Evolutionary conservation across 2,329 filamentous ascomycete species (phyloP).

Genomic region (Parastagonospora avenae): DNA sequence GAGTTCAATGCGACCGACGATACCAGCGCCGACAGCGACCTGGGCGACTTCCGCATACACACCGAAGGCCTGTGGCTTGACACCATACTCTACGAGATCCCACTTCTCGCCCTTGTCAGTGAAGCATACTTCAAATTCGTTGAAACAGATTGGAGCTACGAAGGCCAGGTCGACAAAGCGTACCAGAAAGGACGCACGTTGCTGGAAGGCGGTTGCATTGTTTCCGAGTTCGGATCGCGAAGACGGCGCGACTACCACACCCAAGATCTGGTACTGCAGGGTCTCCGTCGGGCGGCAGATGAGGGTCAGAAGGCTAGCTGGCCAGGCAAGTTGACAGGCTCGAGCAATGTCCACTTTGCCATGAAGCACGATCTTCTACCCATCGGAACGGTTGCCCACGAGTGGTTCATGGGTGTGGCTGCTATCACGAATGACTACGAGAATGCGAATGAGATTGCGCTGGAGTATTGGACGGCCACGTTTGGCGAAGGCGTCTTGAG

Average conservation of each 20-base stretch:
- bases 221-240: constrained; percentile 93
- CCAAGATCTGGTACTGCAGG: constrained; percentile 87
- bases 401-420: constrained; percentile 99
- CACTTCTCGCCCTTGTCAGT: constrained; percentile 85
- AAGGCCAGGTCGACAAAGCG: constrained; percentile 83
- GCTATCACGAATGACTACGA: constrained; percentile 87
- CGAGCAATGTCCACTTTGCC: constrained; percentile 95
- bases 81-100: constrained; percentile 97
- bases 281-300: constrained; percentile 77
- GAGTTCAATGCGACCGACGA: constrained; percentile 64
- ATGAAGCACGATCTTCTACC: constrained; percentile 88
- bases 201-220: constrained; percentile 80
- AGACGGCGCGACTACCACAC: constrained; percentile 92
- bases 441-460: constrained; percentile 79
- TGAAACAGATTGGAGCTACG: constrained; percentile 89
- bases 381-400: constrained; percentile 90
- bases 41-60: constrained; percentile 77
- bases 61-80: constrained; percentile 88
- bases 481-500: constrained; percentile 84
- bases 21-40: constrained; percentile 65
- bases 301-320: constrained; percentile 69
- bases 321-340: constrained; percentile 78
- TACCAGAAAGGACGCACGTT: constrained; percentile 79
- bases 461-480: constrained; percentile 87
- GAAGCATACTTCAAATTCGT: constrained; percentile 98